phyloP scores from a whole-genome alignment of 2,329 filamentous ascomycete genomes.

The Dendrostoma leiphaemia region DNA sequence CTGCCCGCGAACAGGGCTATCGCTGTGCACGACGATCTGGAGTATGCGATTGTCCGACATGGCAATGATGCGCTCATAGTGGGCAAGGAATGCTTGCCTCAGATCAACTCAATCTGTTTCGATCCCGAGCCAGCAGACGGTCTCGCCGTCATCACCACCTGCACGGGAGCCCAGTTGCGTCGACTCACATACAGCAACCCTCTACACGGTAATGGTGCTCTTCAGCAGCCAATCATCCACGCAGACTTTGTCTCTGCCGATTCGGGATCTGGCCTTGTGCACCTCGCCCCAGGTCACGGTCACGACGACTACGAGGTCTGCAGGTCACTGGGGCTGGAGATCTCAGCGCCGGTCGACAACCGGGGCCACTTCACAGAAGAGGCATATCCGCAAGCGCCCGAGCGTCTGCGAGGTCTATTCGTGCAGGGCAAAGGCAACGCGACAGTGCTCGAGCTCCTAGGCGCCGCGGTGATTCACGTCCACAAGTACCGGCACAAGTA shows the following conservation, averaged over 20 bases:
- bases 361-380: constrained; percentile 77
- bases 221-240: constrained; percentile 68
- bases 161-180: constrained; percentile 60
- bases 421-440: constrained; percentile 42
- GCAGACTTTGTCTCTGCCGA: constrained; percentile 86
- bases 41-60: constrained; percentile 67
- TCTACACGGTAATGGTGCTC: constrained; percentile 58
- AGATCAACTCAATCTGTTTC: constrained; percentile 49
- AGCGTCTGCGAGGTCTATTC: constrained; percentile 63
- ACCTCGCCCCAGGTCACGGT: constrained; percentile 90
- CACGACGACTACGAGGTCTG: constrained; percentile 95
- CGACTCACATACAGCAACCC: constrained; percentile 68
- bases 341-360: constrained; percentile 80
- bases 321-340: constrained; percentile 64
- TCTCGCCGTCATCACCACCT: not conserved
- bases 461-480: constrained; percentile 62
- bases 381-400: constrained; percentile 70
- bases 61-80: constrained; percentile 64
- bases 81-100: constrained; percentile 67
- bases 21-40: constrained; percentile 71
- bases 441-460: constrained; percentile 67
- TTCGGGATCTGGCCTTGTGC: constrained; percentile 94
- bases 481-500: constrained; percentile 87
- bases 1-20: constrained; percentile 90
- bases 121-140: constrained; percentile 44